A percentile compares a stretch with the other conserved stretches of the same genome.
Evolutionary conservation across 139 green algal genomes (phyloP).

Genomic region (Prasinococcaceae sp.): DNA sequence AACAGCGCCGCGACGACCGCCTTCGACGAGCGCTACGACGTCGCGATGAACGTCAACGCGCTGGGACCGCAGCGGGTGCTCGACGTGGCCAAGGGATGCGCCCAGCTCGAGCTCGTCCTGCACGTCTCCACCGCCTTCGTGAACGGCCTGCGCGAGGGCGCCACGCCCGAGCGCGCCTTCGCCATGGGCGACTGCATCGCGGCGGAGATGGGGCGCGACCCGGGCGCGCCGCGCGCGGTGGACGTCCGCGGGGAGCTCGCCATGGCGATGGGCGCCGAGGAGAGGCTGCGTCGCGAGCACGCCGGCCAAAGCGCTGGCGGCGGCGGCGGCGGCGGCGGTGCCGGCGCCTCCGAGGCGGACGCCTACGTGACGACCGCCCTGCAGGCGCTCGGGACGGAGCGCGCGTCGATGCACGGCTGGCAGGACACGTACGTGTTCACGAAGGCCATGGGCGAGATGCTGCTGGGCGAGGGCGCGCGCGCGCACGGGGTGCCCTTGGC

Average conservation of each 20-base stretch:
- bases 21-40: conserved; percentile 25
- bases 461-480: conserved; percentile 4
- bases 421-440: conserved; percentile 28
- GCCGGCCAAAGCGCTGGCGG: neutral
- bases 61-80: conserved; percentile 2
- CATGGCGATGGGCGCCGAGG: neutral
- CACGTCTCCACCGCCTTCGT: conserved; percentile 24
- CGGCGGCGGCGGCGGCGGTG: neutral
- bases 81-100: conserved; percentile 11
- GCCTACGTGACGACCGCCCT: conserved; percentile 5
- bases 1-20: conserved; percentile 21
- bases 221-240: neutral
- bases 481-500: conserved; percentile 15
- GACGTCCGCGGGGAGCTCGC: conserved; percentile 16
- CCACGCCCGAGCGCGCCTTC: conserved; percentile 8
- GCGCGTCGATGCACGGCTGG: conserved; percentile 16
- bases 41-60: conserved; percentile 19
- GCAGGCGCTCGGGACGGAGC: conserved; percentile 10
- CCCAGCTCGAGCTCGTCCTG: conserved; percentile 14
- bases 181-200: conserved; percentile 10
- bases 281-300: too few relatives aligned
- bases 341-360: neutral
- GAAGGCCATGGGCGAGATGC: conserved; percentile 27
- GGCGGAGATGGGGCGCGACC: conserved; percentile 1
- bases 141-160: conserved; percentile 18